Evolutionary conservation across 805 yeast species (phyloP).

Genomic region (Blastobotrys terrestris): DNA sequence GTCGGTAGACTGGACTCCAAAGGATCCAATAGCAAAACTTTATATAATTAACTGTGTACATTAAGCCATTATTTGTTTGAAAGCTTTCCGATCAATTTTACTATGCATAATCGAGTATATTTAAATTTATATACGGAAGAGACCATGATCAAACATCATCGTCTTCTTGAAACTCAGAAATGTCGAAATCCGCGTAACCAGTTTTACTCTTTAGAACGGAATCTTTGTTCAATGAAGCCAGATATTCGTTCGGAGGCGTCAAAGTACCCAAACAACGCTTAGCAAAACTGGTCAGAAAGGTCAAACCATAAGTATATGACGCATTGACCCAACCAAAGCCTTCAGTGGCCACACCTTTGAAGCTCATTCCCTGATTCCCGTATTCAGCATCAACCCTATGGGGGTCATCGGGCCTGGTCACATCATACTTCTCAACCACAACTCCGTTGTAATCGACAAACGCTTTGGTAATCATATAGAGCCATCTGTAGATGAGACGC

Average conservation of each 20-base stretch:
- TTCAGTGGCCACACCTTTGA: constrained; percentile 88
- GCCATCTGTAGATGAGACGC: constrained; percentile 80
- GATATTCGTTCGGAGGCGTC: constrained; percentile 64
- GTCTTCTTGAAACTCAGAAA: not conserved
- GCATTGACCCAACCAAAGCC: constrained; percentile 99
- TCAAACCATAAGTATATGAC: constrained; percentile 66
- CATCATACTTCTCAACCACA: constrained; percentile 93
- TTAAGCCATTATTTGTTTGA: not conserved
- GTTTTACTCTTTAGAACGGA: not conserved
- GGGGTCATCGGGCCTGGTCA: constrained; percentile 73
- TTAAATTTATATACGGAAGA: not conserved
- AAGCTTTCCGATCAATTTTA: not conserved
- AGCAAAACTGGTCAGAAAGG: constrained; percentile 59
- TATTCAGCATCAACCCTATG: constrained; percentile 93
- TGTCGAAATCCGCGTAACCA: not conserved
- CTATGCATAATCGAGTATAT: not conserved
- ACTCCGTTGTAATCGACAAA: constrained; percentile 91
- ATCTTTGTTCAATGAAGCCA: constrained; percentile 21
- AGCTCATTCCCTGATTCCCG: constrained; percentile 92
- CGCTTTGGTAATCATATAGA: constrained; percentile 80
- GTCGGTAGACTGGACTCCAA: constrained; percentile 27
- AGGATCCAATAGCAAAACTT: constrained; percentile 4
- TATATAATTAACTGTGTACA: not conserved
- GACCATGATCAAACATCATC: not conserved
- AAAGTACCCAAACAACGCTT: constrained; percentile 73